A percentile compares a stretch with the other conserved stretches of the same genome.
These are phyloP conservation scores for Pilobolus umbonatus DNA, from an alignment of 192 early-diverging fungal genomes.

Conservation along the genomic window DNA sequence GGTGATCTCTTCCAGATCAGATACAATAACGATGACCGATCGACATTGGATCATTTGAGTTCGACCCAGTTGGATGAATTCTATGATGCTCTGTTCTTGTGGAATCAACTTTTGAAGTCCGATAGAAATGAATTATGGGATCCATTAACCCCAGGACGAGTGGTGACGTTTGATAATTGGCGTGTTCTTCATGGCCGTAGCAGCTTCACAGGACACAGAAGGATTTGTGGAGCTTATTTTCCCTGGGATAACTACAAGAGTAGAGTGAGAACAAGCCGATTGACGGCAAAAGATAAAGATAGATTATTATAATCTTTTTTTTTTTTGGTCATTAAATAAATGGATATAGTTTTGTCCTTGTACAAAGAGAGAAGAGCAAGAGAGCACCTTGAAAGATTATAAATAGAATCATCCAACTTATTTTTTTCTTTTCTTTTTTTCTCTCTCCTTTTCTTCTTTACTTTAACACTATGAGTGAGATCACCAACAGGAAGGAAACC, in stretches of 20 bases:
- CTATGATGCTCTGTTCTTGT: constrained; percentile 66
- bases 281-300: constrained; percentile 24
- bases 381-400: too few relatives aligned
- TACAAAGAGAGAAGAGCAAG: too few relatives aligned
- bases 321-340: too few relatives aligned
- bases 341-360: too few relatives aligned
- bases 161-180: constrained; percentile 81
- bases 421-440: neutral
- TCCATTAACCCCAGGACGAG: constrained; percentile 61
- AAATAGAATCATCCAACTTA: too few relatives aligned
- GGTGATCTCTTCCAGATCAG: constrained; percentile 63
- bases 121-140: constrained; percentile 62
- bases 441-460: neutral
- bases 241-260: constrained; percentile 73
- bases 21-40: constrained; percentile 84
- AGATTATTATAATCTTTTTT: constrained; percentile 14
- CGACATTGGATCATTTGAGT: constrained; percentile 46
- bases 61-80: constrained; percentile 50
- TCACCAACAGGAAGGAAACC: too few relatives aligned
- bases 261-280: constrained; percentile 26
- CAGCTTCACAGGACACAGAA: constrained; percentile 65
- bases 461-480: neutral
- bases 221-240: constrained; percentile 66
- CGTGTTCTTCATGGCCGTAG: constrained; percentile 73
- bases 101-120: constrained; percentile 54